Evolutionary conservation across 83 land plant genomes (phyloP).

Genomic region (Diphasiastrum complanatum): DNA sequence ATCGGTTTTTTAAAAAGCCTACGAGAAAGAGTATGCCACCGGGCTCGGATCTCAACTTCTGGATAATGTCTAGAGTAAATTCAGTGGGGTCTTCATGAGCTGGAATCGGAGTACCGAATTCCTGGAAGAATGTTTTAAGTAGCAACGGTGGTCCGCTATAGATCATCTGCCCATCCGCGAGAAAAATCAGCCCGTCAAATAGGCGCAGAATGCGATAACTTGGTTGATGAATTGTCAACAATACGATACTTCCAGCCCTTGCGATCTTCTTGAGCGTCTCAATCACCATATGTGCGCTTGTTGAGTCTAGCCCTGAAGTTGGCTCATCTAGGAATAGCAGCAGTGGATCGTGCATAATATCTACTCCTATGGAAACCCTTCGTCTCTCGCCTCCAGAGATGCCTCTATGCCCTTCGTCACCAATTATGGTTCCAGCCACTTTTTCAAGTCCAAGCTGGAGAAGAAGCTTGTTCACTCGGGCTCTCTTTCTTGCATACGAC

Average conservation of each 20-base stretch:
- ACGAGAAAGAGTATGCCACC: not conserved
- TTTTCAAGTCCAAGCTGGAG: constrained; percentile 62
- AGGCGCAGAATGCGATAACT: constrained; percentile 22
- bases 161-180: constrained; percentile 23
- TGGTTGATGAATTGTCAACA: constrained; percentile 22
- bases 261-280: constrained; percentile 31
- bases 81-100: constrained; percentile 19
- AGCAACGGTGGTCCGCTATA: constrained; percentile 20
- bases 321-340: constrained; percentile 85
- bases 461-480: constrained; percentile 48
- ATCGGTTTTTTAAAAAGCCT: not conserved
- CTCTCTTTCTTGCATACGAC: constrained; percentile 33
- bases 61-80: constrained; percentile 24
- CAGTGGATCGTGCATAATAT: constrained; percentile 71
- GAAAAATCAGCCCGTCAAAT: constrained; percentile 14
- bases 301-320: constrained; percentile 83
- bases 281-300: constrained; percentile 67
- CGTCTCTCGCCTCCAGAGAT: constrained; percentile 89
- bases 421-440: constrained; percentile 61
- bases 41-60: not conserved
- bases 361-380: constrained; percentile 83
- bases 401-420: constrained; percentile 64
- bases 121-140: constrained; percentile 13
- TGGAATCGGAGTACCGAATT: constrained; percentile 25
- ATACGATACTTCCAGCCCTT: constrained; percentile 21